These are phyloP conservation scores for Penicillium roqueforti DNA, from an alignment of 495 filamentous ascomycete species.

Conservation along the genomic window DNA sequence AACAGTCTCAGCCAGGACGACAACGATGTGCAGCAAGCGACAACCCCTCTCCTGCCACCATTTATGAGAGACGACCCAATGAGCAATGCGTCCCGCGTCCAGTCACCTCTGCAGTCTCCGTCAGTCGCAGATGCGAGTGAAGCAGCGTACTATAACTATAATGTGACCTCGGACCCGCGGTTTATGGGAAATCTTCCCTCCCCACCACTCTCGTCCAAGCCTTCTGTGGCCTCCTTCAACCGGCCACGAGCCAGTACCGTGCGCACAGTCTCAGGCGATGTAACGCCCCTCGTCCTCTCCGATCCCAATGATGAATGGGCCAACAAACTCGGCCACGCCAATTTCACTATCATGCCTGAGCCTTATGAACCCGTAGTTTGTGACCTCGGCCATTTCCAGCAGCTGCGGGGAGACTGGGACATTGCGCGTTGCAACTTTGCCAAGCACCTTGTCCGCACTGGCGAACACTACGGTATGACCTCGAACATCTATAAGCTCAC, in stretches of 20 bases:
- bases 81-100: conserved; percentile 42
- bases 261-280: conserved; percentile 54
- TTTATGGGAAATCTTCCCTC: conserved; percentile 56
- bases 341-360: conserved; percentile 81
- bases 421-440: conserved; percentile 73
- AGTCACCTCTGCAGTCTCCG: conserved; percentile 81
- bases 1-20: conserved; percentile 52
- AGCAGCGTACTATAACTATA: conserved; percentile 28
- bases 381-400: conserved; percentile 57
- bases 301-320: conserved; percentile 77
- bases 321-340: conserved; percentile 79
- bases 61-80: conserved; percentile 57
- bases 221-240: conserved; percentile 73
- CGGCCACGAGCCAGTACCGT: conserved; percentile 42
- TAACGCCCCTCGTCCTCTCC: conserved; percentile 53
- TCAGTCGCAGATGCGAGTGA: conserved; percentile 53
- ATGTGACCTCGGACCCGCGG: conserved; percentile 41
- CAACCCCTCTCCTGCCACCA: conserved; percentile 79
- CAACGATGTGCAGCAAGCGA: conserved; percentile 56
- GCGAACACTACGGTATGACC: conserved; percentile 79
- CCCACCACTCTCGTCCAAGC: conserved; percentile 74
- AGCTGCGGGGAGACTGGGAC: conserved; percentile 75
- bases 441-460: conserved; percentile 76
- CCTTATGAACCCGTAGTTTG: conserved; percentile 66
- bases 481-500: conserved; percentile 81